These are phyloP conservation scores for Zygotorulaspora danielsina DNA, from an alignment of 805 yeast species.

Conservation along the genomic window DNA sequence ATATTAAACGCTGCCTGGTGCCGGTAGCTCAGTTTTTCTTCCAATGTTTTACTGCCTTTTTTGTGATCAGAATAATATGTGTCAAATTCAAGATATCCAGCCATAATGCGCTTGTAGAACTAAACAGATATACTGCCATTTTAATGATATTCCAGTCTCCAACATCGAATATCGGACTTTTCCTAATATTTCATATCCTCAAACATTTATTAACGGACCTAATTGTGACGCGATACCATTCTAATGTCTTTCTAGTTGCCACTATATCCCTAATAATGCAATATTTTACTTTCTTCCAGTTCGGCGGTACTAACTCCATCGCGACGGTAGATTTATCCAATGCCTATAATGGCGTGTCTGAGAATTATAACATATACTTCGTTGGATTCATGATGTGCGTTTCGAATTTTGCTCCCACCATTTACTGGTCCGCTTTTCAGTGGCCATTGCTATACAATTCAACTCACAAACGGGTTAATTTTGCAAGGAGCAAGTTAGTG, in stretches of 20 bases:
- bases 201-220: constrained; percentile 11
- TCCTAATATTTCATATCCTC: constrained; percentile 37
- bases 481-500: constrained; percentile 20
- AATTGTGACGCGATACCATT: constrained; percentile 8
- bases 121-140: constrained; percentile 33
- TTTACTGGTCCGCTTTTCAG: constrained; percentile 62
- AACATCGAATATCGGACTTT: constrained; percentile 46
- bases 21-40: constrained; percentile 38
- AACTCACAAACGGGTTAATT: constrained; percentile 16
- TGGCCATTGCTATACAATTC: constrained; percentile 21
- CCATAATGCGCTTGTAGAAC: constrained; percentile 9
- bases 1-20: constrained; percentile 33
- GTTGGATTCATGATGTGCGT: constrained; percentile 78
- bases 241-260: constrained; percentile 13
- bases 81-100: constrained; percentile 12
- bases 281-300: constrained; percentile 73
- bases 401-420: constrained; percentile 81
- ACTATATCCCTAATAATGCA: constrained; percentile 49
- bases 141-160: constrained; percentile 49
- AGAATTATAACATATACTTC: constrained; percentile 56
- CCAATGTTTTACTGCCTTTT: constrained; percentile 31
- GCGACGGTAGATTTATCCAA: constrained; percentile 88
- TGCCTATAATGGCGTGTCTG: constrained; percentile 80
- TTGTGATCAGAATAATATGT: constrained; percentile 33
- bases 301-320: constrained; percentile 88